Evolutionary conservation across 2,329 filamentous ascomycete genomes (phyloP).

Genomic region (Neonectria coccinea): DNA sequence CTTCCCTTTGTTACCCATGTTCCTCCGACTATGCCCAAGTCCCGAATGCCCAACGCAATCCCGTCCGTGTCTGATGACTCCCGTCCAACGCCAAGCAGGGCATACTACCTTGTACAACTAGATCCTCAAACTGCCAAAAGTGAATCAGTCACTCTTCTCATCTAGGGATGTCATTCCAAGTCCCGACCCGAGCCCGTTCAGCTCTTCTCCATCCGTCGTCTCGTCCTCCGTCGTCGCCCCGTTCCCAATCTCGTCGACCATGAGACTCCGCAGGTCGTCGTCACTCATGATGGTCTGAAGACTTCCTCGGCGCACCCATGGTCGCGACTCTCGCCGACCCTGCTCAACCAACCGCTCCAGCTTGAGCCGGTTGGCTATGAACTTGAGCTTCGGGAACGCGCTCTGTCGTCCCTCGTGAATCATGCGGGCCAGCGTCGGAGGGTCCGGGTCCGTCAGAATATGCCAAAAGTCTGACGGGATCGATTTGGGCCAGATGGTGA

Average conservation of each 20-base stretch:
- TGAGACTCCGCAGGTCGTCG: slow-evolving; percentile 66
- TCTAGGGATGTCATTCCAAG: slow-evolving; percentile 45
- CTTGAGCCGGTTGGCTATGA: slow-evolving; percentile 87
- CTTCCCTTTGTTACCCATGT: background rate
- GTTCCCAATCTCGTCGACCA: slow-evolving; percentile 53
- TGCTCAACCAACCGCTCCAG: slow-evolving; percentile 78
- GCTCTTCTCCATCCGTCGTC: slow-evolving; percentile 49
- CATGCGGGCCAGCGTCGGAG: slow-evolving; percentile 84
- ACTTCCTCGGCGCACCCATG: slow-evolving; percentile 61
- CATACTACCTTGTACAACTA: slow-evolving; percentile 1
- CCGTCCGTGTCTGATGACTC: background rate
- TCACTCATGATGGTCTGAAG: slow-evolving; percentile 72
- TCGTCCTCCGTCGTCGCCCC: slow-evolving; percentile 53
- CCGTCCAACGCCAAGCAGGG: slow-evolving; percentile 19
- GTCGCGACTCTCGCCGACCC: slow-evolving; percentile 66
- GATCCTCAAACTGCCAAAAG: background rate
- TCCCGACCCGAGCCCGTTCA: slow-evolving; percentile 35
- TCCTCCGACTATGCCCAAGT: background rate
- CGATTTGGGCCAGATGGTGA: slow-evolving; percentile 95
- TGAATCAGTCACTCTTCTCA: slow-evolving; percentile 33
- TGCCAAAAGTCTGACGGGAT: slow-evolving; percentile 82
- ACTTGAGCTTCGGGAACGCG: slow-evolving; percentile 91
- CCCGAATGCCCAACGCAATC: background rate
- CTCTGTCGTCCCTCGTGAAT: slow-evolving; percentile 90
- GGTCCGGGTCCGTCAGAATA: slow-evolving; percentile 86